phyloP scores from a whole-genome alignment of 2,329 filamentous ascomycete genomes.

The Trichoderma endophyticum region DNA sequence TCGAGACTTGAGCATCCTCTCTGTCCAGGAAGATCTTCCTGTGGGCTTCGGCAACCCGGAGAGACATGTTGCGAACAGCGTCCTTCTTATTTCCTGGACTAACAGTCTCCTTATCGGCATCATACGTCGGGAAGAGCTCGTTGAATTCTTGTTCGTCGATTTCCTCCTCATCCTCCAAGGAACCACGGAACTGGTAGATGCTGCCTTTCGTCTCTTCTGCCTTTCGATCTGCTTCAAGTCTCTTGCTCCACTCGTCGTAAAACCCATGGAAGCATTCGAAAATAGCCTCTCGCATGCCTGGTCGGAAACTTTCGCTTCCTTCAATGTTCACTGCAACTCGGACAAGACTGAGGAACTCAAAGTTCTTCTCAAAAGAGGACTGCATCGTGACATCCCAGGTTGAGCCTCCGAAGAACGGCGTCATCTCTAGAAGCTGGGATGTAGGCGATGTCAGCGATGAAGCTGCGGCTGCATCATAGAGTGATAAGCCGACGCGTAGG shows the following conservation, averaged over 20 bases:
- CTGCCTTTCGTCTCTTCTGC: conserved; percentile 70
- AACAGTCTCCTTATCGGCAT: conserved; percentile 42
- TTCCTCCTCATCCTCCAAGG: conserved; percentile 71
- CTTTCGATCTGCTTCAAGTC: conserved; percentile 72
- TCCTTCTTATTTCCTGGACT: conserved; percentile 33
- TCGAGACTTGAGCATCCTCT: conserved; percentile 39
- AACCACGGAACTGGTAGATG: conserved; percentile 80
- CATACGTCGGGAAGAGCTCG: conserved; percentile 77
- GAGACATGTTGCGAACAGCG: conserved; percentile 53
- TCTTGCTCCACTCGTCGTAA: conserved; percentile 76
- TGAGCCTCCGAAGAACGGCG: conserved; percentile 56
- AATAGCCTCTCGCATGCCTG: conserved; percentile 50
- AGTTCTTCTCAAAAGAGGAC: conserved; percentile 27
- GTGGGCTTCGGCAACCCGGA: conserved; percentile 61
- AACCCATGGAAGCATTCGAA: conserved; percentile 68
- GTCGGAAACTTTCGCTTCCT: conserved; percentile 40
- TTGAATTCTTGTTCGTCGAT: conserved; percentile 71
- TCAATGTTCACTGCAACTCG: conserved; percentile 44
- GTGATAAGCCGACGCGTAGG: conserved; percentile 69
- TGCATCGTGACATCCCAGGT: conserved; percentile 29
- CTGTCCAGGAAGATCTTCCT: conserved; percentile 48
- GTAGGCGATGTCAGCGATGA: conserved; percentile 39
- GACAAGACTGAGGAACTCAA: conserved; percentile 44
- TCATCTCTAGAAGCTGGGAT: conserved; percentile 41
- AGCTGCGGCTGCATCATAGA: conserved; percentile 48